These are phyloP conservation scores for Primulina huaijiensis DNA, from an alignment of 257 asterid species.

Conservation along the genomic window DNA sequence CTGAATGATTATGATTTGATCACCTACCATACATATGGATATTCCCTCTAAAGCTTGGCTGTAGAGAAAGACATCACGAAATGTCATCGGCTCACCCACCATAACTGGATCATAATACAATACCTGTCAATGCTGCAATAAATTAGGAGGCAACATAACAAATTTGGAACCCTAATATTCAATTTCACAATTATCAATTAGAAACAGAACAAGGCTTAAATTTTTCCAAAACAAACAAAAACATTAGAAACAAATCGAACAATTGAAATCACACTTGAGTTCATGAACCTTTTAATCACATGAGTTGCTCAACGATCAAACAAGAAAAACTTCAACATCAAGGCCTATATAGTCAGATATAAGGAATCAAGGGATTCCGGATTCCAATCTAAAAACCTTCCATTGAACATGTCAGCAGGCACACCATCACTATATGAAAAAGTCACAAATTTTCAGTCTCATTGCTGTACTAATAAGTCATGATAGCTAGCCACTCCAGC, in stretches of 20 bases:
- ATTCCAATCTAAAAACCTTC: background rate
- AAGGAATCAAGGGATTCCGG: background rate
- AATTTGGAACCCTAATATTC: constrained; percentile 16
- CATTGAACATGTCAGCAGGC: background rate
- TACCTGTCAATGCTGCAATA: constrained; percentile 50
- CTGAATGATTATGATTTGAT: background rate
- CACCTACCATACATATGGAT: constrained; percentile 80
- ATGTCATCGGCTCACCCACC: constrained; percentile 77
- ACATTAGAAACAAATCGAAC: background rate
- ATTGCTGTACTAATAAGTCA: background rate
- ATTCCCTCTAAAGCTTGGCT: constrained; percentile 99
- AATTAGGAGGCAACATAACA: constrained; percentile 24
- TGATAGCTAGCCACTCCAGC: background rate
- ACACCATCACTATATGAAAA: background rate
- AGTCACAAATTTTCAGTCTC: background rate
- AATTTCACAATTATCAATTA: background rate
- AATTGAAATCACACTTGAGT: background rate
- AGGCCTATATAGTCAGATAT: background rate
- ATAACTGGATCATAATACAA: constrained; percentile 75
- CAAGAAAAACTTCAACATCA: background rate
- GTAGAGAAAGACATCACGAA: constrained; percentile 79
- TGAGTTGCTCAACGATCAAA: background rate
- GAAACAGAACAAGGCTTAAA: constrained; percentile 10
- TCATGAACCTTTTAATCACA: no score
- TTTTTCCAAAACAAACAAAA: constrained; percentile 9